These are phyloP conservation scores for Beauveria caledonica DNA, from an alignment of 2,329 filamentous ascomycete species.

Conservation along the genomic window DNA sequence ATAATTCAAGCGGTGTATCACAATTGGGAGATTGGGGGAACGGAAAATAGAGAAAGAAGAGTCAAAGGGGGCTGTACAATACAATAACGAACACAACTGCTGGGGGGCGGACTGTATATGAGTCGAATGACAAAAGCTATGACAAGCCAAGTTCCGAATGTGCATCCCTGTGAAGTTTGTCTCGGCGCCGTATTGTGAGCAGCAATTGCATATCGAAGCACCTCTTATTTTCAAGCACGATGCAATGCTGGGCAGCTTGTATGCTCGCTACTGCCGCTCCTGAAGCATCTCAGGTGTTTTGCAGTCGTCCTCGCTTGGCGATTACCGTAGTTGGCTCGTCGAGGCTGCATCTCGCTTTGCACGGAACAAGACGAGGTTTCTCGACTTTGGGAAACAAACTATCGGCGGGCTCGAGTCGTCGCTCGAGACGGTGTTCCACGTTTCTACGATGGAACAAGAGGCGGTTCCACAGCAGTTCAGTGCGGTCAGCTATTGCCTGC, in stretches of 20 bases:
- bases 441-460: conserved; percentile 31
- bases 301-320: too few relatives aligned
- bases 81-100: conserved; percentile 3
- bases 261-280: too few relatives aligned
- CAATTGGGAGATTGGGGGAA: conserved; percentile 3
- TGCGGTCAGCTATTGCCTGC: conserved; percentile 27
- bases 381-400: conserved; percentile 12
- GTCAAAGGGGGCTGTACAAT: conserved; percentile 1
- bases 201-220: background rate
- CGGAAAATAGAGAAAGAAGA: background rate
- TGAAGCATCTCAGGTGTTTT: conserved; percentile 11
- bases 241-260: too few relatives aligned
- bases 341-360: conserved; percentile 40
- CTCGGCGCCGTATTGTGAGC: background rate
- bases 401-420: conserved; percentile 28
- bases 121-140: background rate
- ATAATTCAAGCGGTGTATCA: conserved; percentile 9
- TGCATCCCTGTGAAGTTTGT: background rate
- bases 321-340: conserved; percentile 35
- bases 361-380: conserved; percentile 35
- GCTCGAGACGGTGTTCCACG: conserved; percentile 33
- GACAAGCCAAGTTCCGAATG: background rate
- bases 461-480: conserved; percentile 25
- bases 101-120: background rate
- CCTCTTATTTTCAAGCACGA: too few relatives aligned